phyloP scores from a whole-genome alignment of 306 rosid genomes.

The Vigna trinervia region DNA sequence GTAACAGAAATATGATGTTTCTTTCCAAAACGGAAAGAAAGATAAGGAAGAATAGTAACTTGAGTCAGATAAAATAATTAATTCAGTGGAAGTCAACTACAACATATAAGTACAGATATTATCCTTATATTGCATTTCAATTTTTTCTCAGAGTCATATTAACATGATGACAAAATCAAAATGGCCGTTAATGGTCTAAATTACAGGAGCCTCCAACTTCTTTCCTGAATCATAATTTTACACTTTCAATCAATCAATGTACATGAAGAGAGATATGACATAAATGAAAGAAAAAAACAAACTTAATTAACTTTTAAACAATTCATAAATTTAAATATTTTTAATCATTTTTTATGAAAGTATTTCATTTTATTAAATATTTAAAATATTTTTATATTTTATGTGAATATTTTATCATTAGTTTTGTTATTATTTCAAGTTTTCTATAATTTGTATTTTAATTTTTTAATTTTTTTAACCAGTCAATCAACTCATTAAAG shows the following conservation, averaged over 20 bases:
- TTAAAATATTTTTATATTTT: too few relatives aligned
- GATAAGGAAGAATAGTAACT: not conserved
- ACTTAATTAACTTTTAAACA: too few relatives aligned
- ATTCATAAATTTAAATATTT: too few relatives aligned
- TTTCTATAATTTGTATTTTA: too few relatives aligned
- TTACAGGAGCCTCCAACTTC: not conserved
- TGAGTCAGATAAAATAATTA: constrained; percentile 4
- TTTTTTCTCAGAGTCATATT: constrained; percentile 2
- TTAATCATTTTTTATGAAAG: too few relatives aligned
- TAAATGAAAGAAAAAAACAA: too few relatives aligned
- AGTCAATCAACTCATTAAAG: too few relatives aligned
- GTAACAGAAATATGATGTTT: constrained; percentile 4
- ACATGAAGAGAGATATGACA: not conserved
- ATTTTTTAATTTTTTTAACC: too few relatives aligned
- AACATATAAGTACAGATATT: not conserved
- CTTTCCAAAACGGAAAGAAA: not conserved
- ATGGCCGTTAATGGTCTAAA: not conserved
- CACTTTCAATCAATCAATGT: not conserved
- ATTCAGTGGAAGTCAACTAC: not conserved
- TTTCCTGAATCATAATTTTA: not conserved
- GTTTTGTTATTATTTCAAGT: too few relatives aligned
- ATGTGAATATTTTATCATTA: too few relatives aligned
- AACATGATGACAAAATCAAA: constrained; percentile 30
- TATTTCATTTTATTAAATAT: too few relatives aligned
- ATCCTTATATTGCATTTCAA: not conserved